Evolutionary conservation across 2,329 filamentous ascomycete genomes (phyloP).

Genomic region (Fusarium nematophilum): DNA sequence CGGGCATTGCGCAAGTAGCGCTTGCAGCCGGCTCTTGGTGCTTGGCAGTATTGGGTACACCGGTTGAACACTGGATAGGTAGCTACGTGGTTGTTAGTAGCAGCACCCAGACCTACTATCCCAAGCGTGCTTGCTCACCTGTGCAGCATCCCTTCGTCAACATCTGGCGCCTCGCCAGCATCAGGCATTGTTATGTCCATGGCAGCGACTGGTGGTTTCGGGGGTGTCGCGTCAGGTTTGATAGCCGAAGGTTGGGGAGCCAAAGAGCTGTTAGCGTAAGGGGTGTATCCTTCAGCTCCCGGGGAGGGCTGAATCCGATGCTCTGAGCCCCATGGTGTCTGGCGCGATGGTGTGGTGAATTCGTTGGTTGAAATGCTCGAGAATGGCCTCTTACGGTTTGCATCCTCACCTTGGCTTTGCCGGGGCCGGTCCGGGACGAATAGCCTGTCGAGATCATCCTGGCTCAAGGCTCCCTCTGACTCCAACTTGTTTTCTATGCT

Average conservation of each 20-base stretch:
- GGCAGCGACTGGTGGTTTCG: slow-evolving; percentile 49
- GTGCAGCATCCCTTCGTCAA: slow-evolving; percentile 59
- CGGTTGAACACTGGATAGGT: slow-evolving; percentile 73
- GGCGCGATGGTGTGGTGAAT: slow-evolving; percentile 55
- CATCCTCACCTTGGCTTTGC: slow-evolving; percentile 48
- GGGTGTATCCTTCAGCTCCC: slow-evolving; percentile 46
- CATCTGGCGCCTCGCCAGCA: slow-evolving; percentile 48
- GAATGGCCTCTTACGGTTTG: slow-evolving; percentile 59
- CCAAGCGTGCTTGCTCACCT: slow-evolving; percentile 52
- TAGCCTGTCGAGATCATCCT: slow-evolving; percentile 59
- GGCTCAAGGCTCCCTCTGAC: slow-evolving; percentile 57
- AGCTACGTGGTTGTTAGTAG: slow-evolving; percentile 55
- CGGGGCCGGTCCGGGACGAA: slow-evolving; percentile 51
- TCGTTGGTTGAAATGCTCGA: slow-evolving; percentile 59
- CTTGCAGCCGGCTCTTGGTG: slow-evolving; percentile 65
- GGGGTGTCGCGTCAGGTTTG: slow-evolving; percentile 51
- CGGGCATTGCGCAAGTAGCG: slow-evolving; percentile 67
- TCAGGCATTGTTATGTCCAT: slow-evolving; percentile 52
- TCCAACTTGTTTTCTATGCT: slow-evolving; percentile 83
- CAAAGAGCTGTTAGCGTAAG: slow-evolving; percentile 56
- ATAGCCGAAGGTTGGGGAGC: slow-evolving; percentile 58
- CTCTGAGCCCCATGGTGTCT: slow-evolving; percentile 61
- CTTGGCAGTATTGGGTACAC: slow-evolving; percentile 74
- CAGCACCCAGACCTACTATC: neutral
- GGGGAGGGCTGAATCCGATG: slow-evolving; percentile 57